phyloP scores from a whole-genome alignment of 257 asterid species.

The Paulownia fortunei region DNA sequence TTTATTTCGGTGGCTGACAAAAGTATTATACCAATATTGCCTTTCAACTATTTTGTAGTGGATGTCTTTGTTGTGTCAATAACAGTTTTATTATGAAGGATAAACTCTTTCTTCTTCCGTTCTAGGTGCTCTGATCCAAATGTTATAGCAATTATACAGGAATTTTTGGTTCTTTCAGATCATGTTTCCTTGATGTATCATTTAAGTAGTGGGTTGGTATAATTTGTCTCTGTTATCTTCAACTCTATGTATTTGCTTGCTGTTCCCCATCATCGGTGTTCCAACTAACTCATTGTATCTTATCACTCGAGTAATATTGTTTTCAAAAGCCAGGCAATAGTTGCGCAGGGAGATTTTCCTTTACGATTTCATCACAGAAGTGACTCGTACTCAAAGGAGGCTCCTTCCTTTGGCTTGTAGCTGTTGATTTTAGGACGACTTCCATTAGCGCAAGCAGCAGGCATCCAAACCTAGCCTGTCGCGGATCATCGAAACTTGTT shows the following conservation, averaged over 20 bases:
- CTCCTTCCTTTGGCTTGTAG: background rate
- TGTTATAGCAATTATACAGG: constrained; percentile 37
- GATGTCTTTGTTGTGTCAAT: constrained; percentile 41
- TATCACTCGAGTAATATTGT: too few species aligned
- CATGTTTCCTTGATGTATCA: constrained; percentile 32
- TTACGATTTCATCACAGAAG: too few species aligned
- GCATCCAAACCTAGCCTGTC: too few species aligned
- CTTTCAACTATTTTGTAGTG: constrained; percentile 43
- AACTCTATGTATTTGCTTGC: background rate
- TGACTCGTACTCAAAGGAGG: too few species aligned
- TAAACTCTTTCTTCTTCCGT: constrained; percentile 27
- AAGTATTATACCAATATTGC: constrained; percentile 46
- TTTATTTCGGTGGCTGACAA: constrained; percentile 55
- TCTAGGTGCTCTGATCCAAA: constrained; percentile 33
- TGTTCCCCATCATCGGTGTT: background rate
- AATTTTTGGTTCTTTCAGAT: constrained; percentile 20
- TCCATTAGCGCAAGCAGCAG: too few species aligned
- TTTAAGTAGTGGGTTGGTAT: constrained; percentile 6
- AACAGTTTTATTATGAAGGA: constrained; percentile 18
- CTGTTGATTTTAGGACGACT: background rate
- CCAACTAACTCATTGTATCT: background rate
- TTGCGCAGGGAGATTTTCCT: too few species aligned
- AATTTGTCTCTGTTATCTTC: background rate
- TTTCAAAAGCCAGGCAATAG: too few species aligned
- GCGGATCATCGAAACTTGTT: too few species aligned